A percentile compares a stretch with the other conserved stretches of the same genome.
Evolutionary conservation across 2,329 filamentous ascomycete genomes (phyloP).

Genomic region (Ilyonectria mors-panacis): DNA sequence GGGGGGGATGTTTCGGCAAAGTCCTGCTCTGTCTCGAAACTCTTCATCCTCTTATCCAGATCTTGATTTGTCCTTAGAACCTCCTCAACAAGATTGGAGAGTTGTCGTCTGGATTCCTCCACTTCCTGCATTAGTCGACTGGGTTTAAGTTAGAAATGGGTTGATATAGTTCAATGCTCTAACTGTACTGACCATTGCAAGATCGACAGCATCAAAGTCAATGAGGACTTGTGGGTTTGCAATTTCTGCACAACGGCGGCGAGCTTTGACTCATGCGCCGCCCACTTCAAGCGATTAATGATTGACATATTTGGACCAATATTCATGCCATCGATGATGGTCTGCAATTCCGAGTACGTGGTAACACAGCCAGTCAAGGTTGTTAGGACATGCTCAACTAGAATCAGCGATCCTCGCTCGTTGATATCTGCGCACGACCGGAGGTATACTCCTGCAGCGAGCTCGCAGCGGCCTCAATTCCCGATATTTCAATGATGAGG

Average conservation of each 20-base stretch:
- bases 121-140: constrained; percentile 4
- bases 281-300: constrained; percentile 5
- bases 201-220: constrained; percentile 14
- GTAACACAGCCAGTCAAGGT: constrained; percentile 17
- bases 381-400: constrained; percentile 1
- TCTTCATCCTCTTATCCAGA: not conserved
- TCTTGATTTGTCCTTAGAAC: constrained; percentile 8
- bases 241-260: not conserved
- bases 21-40: not conserved
- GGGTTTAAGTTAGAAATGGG: not conserved
- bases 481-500: not conserved
- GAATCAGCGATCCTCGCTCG: constrained; percentile 4
- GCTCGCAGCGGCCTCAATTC: not conserved
- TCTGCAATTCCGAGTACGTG: constrained; percentile 5
- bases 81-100: constrained; percentile 3
- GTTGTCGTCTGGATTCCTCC: not conserved
- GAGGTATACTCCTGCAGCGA: not conserved
- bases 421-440: not conserved
- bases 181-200: not conserved
- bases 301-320: not conserved
- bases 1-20: not conserved
- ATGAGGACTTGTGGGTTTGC: constrained; percentile 9
- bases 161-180: not conserved
- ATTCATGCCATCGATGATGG: not conserved
- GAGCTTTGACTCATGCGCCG: constrained; percentile 3